Percentiles rank a stretch among this genome's conserved stretches.
Conservation (phyloP, 129 eudicot genomes). For the Rutidosis leptorrhynchoides region DNA sequence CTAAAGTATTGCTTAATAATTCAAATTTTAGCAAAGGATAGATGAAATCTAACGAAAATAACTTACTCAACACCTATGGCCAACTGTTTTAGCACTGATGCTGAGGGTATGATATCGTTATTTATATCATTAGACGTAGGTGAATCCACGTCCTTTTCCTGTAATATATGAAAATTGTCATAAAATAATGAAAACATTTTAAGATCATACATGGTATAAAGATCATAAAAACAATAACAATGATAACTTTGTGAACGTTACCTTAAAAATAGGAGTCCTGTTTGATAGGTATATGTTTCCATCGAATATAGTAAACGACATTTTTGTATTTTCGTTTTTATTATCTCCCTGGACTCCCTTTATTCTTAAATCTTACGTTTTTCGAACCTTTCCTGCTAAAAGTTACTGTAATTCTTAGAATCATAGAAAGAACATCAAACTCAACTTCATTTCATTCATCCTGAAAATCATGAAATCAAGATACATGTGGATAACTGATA, state of each 20-base stretch:
- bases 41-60: not conserved
- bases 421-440: slow-evolving; percentile 16
- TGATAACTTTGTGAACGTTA: not conserved
- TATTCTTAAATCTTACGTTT: slow-evolving; percentile 47
- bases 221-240: not conserved
- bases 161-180: slow-evolving; percentile 19
- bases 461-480: not conserved
- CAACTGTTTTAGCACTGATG: slow-evolving; percentile 56
- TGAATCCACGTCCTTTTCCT: slow-evolving; percentile 50
- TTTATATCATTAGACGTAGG: slow-evolving; percentile 30
- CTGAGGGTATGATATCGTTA: slow-evolving; percentile 58
- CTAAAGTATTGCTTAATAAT: not conserved
- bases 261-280: slow-evolving; percentile 45
- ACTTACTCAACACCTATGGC: slow-evolving; percentile 88
- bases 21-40: not conserved
- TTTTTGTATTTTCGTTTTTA: slow-evolving; percentile 38
- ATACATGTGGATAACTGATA: not conserved
- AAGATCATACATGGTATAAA: not conserved
- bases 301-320: slow-evolving; percentile 75
- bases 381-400: slow-evolving; percentile 61
- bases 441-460: not conserved
- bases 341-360: slow-evolving; percentile 54
- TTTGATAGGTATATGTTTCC: slow-evolving; percentile 52
- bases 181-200: not conserved
- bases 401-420: not conserved